Conservation (phyloP, 1,284 basidiomycete genomes). For the Cystobasidiaceae sp. region DNA sequence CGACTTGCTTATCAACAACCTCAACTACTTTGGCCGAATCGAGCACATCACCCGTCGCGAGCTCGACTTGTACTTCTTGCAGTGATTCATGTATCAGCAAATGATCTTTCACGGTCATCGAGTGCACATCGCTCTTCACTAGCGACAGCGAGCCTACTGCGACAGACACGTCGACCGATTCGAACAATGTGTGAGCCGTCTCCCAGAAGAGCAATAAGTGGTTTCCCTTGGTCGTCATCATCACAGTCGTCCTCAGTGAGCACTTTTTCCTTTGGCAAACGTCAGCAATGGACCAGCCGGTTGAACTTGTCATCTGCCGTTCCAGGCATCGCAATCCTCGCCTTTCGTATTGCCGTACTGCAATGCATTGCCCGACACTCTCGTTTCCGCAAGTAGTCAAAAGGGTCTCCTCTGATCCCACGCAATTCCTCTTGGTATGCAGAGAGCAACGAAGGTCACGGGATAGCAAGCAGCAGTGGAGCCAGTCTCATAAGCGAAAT, state of each 20-base stretch:
- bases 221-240: conserved; percentile 23
- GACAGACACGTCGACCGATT: neutral
- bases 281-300: neutral
- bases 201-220: conserved; percentile 24
- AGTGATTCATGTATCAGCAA: no score
- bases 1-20: neutral
- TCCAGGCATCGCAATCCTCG: conserved; percentile 13
- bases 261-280: neutral
- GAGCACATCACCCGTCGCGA: neutral
- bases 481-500: no score
- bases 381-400: conserved; percentile 9
- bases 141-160: neutral
- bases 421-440: neutral
- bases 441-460: neutral
- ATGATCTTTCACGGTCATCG: neutral
- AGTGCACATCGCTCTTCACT: neutral
- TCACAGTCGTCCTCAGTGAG: conserved; percentile 24
- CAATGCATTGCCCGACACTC: conserved; percentile 22
- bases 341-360: conserved; percentile 9
- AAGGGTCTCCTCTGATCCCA: conserved; percentile 18
- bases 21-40: neutral
- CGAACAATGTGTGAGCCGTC: conserved; percentile 8
- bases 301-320: neutral
- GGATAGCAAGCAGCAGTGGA: neutral
- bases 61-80: neutral